Evolutionary conservation across 2,329 filamentous ascomycete genomes (phyloP).

Genomic region (Monilinia polystroma): DNA sequence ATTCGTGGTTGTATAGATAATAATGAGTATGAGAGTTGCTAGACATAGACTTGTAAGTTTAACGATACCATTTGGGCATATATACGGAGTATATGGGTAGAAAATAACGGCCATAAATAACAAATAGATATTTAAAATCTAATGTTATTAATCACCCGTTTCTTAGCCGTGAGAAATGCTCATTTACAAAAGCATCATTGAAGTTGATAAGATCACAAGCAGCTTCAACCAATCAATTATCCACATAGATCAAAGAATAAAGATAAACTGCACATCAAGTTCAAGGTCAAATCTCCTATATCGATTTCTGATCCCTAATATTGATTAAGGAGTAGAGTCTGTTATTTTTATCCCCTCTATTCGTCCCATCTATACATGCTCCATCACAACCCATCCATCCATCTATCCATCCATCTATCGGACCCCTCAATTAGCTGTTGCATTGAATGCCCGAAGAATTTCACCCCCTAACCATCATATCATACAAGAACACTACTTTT

Average conservation of each 20-base stretch:
- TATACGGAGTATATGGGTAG: no score
- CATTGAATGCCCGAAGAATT: background rate
- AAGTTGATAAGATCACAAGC: no score
- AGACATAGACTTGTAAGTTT: background rate
- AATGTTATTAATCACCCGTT: no score
- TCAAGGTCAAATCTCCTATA: no score
- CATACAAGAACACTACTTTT: background rate
- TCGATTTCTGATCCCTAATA: no score
- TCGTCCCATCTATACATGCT: background rate
- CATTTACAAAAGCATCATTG: no score
- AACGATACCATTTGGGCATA: background rate
- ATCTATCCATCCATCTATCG: background rate
- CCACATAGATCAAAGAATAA: no score
- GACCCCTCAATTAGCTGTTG: background rate
- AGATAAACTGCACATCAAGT: no score
- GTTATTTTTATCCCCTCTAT: background rate
- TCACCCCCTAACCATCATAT: background rate
- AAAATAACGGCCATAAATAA: background rate
- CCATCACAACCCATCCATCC: background rate
- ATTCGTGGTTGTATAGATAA: background rate
- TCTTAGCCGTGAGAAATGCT: no score
- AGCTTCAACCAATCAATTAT: no score
- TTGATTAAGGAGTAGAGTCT: constrained; percentile 7
- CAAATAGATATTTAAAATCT: no score
- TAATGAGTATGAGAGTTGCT: background rate